Evolutionary conservation across 768 basidiomycete species (phyloP).

Genomic region (Crucibulum laeve): DNA sequence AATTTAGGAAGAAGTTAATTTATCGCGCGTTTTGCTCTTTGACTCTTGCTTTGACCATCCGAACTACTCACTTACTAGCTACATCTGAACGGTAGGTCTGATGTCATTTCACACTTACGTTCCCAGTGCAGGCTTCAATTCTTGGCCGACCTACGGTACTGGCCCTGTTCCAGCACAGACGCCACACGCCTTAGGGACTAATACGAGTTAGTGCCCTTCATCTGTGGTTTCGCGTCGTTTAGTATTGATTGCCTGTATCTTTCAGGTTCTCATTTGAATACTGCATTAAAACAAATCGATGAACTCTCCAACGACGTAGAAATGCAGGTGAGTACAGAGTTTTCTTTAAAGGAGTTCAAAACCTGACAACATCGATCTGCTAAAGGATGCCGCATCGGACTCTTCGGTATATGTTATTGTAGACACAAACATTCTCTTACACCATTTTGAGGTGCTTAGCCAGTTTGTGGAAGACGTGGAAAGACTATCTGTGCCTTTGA

Average conservation of each 20-base stretch:
- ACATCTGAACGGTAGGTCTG: neutral
- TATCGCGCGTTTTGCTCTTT: neutral
- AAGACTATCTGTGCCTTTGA: constrained; percentile 38
- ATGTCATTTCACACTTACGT: neutral
- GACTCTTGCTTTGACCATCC: neutral
- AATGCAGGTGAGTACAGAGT: constrained; percentile 59
- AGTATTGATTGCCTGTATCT: no score
- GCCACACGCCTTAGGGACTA: no score
- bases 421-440: constrained; percentile 78
- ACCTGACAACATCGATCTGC: constrained; percentile 2
- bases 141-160: no score
- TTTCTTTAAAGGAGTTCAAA: neutral
- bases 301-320: constrained; percentile 63
- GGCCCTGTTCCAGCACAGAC: no score
- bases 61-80: neutral
- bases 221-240: no score
- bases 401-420: constrained; percentile 50
- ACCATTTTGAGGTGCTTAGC: constrained; percentile 59
- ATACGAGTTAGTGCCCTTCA: no score
- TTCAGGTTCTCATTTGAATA: constrained; percentile 19
- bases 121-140: no score
- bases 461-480: constrained; percentile 64
- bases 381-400: constrained; percentile 39
- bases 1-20: neutral
- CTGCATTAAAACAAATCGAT: constrained; percentile 49